phyloP scores from a whole-genome alignment of 2,329 filamentous ascomycete species.

The Fusarium tuaranense region DNA sequence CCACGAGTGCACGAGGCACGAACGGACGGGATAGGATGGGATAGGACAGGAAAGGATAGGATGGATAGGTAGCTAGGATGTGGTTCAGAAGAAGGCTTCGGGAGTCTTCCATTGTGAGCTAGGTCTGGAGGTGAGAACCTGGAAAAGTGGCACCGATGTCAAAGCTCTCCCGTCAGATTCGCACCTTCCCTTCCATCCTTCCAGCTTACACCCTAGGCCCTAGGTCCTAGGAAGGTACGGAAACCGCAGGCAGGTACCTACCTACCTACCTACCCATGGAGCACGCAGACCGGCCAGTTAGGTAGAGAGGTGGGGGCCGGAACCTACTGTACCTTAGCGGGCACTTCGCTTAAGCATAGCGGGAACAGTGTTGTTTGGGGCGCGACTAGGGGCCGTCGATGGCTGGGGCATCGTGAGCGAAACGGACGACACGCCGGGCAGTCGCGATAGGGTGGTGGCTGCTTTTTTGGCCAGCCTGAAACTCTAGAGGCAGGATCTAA shows the following conservation, averaged over 20 bases:
- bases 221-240: background rate
- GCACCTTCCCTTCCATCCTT: background rate
- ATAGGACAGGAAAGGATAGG: background rate
- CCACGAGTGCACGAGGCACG: slow-evolving; percentile 24
- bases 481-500: slow-evolving; percentile 39
- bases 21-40: slow-evolving; percentile 2
- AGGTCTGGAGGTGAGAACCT: slow-evolving; percentile 12
- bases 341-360: slow-evolving; percentile 45
- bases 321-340: slow-evolving; percentile 25
- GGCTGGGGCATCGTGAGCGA: slow-evolving; percentile 6
- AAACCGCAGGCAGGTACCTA: background rate
- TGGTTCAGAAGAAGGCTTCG: slow-evolving; percentile 22
- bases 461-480: slow-evolving; percentile 45
- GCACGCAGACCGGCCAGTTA: background rate
- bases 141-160: background rate
- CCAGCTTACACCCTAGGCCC: background rate
- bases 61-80: slow-evolving; percentile 11
- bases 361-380: slow-evolving; percentile 42
- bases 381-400: slow-evolving; percentile 25
- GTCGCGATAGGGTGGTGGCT: slow-evolving; percentile 34
- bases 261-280: background rate
- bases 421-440: slow-evolving; percentile 32
- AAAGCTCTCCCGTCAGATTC: slow-evolving; percentile 28
- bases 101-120: slow-evolving; percentile 20
- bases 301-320: slow-evolving; percentile 7